Percentiles rank a stretch among this genome's conserved stretches.
Conservation (phyloP, 208 protist genomes). For the Balamuthia mandrillaris region DNA sequence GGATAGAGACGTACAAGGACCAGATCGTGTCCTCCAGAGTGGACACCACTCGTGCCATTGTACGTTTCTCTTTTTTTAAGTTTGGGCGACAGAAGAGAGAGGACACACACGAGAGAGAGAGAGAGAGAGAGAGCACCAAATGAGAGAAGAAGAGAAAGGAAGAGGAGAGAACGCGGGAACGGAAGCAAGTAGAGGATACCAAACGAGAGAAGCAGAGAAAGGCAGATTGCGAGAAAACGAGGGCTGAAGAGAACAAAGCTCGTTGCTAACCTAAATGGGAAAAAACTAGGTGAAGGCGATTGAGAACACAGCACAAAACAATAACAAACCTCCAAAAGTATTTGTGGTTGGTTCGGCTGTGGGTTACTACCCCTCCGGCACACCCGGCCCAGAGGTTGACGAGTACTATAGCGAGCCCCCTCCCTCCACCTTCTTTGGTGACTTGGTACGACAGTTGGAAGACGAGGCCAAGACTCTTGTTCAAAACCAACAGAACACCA, state of each 20-base stretch:
- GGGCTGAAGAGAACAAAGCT: background rate
- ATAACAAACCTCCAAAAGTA: background rate
- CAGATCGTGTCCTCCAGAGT: conserved; percentile 16
- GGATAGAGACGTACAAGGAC: conserved; percentile 1
- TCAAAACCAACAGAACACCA: background rate
- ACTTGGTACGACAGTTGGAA: background rate
- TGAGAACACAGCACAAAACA: background rate
- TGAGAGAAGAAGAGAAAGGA: background rate
- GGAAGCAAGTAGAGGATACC: too few species aligned
- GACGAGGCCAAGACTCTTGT: background rate
- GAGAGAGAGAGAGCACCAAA: background rate
- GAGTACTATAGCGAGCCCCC: background rate
- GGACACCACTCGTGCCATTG: conserved; percentile 10
- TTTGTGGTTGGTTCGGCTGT: conserved; percentile 14
- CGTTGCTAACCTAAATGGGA: background rate
- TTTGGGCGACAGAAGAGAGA: background rate
- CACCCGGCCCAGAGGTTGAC: conserved; percentile 26
- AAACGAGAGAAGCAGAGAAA: background rate
- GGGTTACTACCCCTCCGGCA: conserved; percentile 23
- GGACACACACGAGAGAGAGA: background rate
- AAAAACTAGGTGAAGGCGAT: background rate
- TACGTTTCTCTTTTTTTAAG: background rate
- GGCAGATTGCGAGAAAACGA: background rate
- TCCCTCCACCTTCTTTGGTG: conserved; percentile 12
- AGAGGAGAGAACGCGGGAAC: too few species aligned